These are phyloP conservation scores for Ophiostoma ips DNA, from an alignment of 2,329 filamentous ascomycete species.

Conservation along the genomic window DNA sequence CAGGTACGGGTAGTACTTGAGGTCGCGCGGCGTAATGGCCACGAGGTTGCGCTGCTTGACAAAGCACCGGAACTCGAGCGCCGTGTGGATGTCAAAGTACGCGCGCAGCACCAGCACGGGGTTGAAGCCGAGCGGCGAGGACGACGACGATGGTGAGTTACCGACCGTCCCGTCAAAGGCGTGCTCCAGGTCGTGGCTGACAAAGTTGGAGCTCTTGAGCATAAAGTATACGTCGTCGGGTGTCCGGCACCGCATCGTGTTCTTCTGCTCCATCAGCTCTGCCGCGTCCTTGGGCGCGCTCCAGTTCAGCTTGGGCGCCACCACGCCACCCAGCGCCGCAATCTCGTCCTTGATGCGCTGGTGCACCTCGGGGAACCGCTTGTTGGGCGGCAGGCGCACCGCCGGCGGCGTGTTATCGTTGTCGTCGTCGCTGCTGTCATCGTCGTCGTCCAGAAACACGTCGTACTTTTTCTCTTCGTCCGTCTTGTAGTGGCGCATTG, in stretches of 20 bases:
- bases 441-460: conserved; percentile 16
- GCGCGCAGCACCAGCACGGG: conserved; percentile 79
- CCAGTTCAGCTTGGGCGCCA: conserved; percentile 94
- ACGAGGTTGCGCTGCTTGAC: conserved; percentile 71
- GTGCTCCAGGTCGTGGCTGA: conserved; percentile 87
- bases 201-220: conserved; percentile 85
- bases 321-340: conserved; percentile 65
- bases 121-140: conserved; percentile 35
- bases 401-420: conserved; percentile 32
- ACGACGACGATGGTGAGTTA: conserved; percentile 17
- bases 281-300: conserved; percentile 91
- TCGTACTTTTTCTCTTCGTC: conserved; percentile 24
- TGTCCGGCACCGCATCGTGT: conserved; percentile 79
- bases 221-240: conserved; percentile 89
- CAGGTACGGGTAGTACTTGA: conserved; percentile 82
- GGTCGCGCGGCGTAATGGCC: conserved; percentile 74
- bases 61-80: conserved; percentile 91
- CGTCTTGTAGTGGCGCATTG: conserved; percentile 23
- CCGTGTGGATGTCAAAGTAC: conserved; percentile 77
- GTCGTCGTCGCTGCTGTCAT: conserved; percentile 33
- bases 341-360: conserved; percentile 64
- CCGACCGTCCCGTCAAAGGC: conserved; percentile 54
- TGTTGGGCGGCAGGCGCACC: conserved; percentile 32
- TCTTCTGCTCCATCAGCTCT: conserved; percentile 72
- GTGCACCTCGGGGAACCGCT: conserved; percentile 59